Evolutionary conservation across 2,329 filamentous ascomycete species (phyloP), one percentile per base, ranked within the genome.

Genomic region (Phaeosphaeriaceae sp.): DNA sequence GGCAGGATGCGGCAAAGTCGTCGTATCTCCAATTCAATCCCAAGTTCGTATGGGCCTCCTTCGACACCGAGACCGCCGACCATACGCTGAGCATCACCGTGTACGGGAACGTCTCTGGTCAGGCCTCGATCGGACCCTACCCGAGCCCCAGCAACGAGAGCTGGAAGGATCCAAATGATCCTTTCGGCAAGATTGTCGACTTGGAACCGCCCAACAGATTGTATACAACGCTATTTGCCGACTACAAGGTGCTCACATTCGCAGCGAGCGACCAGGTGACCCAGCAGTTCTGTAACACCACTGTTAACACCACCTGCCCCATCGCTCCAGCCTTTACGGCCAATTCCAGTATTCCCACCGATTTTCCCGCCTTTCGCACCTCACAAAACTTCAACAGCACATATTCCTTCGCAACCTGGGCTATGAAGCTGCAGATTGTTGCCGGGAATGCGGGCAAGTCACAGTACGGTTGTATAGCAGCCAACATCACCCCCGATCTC

Each of bases 41-140:
- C 2, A 77, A 89, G 36, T 88, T 86, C 66, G 86, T 95, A 56
- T 88, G 91, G 69, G 94, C 91, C 56, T 79, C 81, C 20, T 96
- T 96, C 81, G 85, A 92, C 68, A 83, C 85, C 25, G 76, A 80
- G 15, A 80, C 85, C 62, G 75, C 85, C 4, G 83, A 80, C 51
- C 87, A 93, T 72, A 86, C 84, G 42, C 83, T 99, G 49, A 88
- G 86, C 62, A 81, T 97, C 54, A 95, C 88, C 1, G 85, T 97
- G 48, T 98, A 92, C 81, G 94, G 93, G 51, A 97, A 98, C 77
- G 92, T 98, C 27, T 91, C 89, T 9, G 95, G 95, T 48, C 87
- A 89, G 51, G 83, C 85, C 46, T 82, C 83, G 2, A 72, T 79
- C 13, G 80, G 81, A n/a, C 59, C 78, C 2, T 85, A 92, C 53